These are phyloP conservation scores for Lactarius akahatsu DNA, from an alignment of 768 basidiomycete species.

Conservation along the genomic window DNA sequence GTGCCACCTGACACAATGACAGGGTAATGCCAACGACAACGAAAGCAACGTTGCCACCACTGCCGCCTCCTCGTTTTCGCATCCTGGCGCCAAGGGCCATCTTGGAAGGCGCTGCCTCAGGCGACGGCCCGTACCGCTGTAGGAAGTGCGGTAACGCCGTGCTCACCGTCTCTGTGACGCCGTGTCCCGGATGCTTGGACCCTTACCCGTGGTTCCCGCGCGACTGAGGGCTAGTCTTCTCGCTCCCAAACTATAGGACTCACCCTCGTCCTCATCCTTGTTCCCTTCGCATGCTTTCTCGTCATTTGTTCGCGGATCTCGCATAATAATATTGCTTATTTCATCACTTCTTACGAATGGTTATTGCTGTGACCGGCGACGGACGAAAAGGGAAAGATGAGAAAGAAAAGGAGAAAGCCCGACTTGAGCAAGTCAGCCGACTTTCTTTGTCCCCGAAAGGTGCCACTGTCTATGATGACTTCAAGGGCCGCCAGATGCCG, in stretches of 20 bases:
- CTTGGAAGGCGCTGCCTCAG: not conserved
- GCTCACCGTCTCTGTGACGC: not conserved
- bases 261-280: no score
- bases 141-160: not conserved
- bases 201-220: not conserved
- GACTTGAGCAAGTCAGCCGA: no score
- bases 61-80: not conserved
- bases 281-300: no score
- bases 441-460: not conserved
- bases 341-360: not conserved
- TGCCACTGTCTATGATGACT: no score
- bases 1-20: not conserved
- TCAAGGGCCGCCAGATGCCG: no score
- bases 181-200: not conserved
- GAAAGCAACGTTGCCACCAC: no score
- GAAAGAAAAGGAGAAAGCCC: not conserved
- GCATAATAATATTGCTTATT: not conserved
- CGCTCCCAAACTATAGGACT: not conserved
- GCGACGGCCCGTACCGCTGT: not conserved
- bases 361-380: not conserved
- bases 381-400: no score
- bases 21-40: not conserved
- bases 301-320: not conserved
- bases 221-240: not conserved
- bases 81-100: no score